These are phyloP conservation scores for Aspergillus homomorphus DNA, from an alignment of 495 filamentous ascomycete genomes.

Conservation along the genomic window DNA sequence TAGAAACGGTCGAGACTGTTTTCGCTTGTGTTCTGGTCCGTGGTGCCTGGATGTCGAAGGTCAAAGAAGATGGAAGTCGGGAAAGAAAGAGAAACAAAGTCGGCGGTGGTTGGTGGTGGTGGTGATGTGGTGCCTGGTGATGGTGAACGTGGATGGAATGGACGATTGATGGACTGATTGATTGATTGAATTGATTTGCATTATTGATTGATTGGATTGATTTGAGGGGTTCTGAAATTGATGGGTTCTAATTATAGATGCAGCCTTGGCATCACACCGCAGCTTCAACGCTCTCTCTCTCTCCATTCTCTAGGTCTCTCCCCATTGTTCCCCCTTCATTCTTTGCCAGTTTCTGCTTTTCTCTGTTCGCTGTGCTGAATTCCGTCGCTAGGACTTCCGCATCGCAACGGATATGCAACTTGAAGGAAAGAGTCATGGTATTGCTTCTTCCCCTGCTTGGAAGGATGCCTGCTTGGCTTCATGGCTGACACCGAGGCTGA, in stretches of 20 bases:
- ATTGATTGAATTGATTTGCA: neutral
- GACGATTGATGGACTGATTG: too few relatives aligned
- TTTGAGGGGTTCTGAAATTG: conserved; percentile 8
- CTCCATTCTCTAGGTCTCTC: neutral
- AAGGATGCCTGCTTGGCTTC: neutral
- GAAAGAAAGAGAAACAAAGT: too few relatives aligned
- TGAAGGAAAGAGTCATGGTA: neutral
- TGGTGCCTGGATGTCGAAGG: too few relatives aligned
- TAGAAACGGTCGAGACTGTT: too few relatives aligned
- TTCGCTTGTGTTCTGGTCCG: too few relatives aligned
- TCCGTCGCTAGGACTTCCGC: too few relatives aligned
- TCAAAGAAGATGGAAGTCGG: too few relatives aligned
- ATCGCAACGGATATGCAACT: neutral
- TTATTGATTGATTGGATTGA: neutral
- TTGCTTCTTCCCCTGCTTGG: neutral
- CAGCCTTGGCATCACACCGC: conserved; percentile 13
- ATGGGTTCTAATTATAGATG: conserved; percentile 17
- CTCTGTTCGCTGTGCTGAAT: neutral
- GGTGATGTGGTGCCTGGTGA: neutral
- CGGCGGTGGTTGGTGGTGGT: too few relatives aligned
- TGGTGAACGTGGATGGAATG: too few relatives aligned
- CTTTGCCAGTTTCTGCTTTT: neutral
- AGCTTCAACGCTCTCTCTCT: neutral
- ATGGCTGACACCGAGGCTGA: neutral
- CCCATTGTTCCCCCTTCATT: neutral